phyloP scores from a whole-genome alignment of 2,329 filamentous ascomycete species.

The Didymella pinodella region DNA sequence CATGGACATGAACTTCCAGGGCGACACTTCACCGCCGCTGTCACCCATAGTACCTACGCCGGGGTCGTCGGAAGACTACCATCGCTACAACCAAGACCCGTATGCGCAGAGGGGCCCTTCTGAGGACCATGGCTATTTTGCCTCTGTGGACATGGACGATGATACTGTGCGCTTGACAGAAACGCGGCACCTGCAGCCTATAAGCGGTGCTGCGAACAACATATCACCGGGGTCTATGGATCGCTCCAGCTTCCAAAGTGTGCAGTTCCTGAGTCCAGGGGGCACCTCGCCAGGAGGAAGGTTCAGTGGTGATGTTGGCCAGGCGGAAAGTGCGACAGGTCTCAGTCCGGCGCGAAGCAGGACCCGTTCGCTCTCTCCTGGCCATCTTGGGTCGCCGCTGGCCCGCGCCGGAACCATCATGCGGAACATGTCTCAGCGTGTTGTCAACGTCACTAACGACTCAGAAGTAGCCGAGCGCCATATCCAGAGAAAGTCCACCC shows the following conservation, averaged over 20 bases:
- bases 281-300: slow-evolving; percentile 55
- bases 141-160: slow-evolving; percentile 57
- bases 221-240: slow-evolving; percentile 46
- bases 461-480: slow-evolving; percentile 80
- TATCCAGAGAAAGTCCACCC: slow-evolving; percentile 67
- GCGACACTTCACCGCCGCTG: slow-evolving; percentile 45
- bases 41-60: slow-evolving; percentile 28
- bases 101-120: slow-evolving; percentile 57
- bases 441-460: slow-evolving; percentile 96
- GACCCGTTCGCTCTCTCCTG: slow-evolving; percentile 59
- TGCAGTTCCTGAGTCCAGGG: slow-evolving; percentile 60
- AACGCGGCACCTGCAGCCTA: slow-evolving; percentile 63
- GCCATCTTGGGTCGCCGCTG: slow-evolving; percentile 56
- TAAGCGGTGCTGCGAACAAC: slow-evolving; percentile 58
- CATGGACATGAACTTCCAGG: slow-evolving; percentile 58
- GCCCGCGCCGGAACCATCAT: slow-evolving; percentile 60
- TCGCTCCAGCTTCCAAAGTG: slow-evolving; percentile 62
- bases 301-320: slow-evolving; percentile 67
- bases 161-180: slow-evolving; percentile 69
- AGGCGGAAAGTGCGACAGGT: slow-evolving; percentile 62
- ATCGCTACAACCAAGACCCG: slow-evolving; percentile 34
- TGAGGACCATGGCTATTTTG: slow-evolving; percentile 63
- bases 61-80: slow-evolving; percentile 58
- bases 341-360: slow-evolving; percentile 51
- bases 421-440: slow-evolving; percentile 88